These are phyloP conservation scores for Rhynchospora pubera DNA, from an alignment of 176 grass and related monocot genomes.

Conservation along the genomic window DNA sequence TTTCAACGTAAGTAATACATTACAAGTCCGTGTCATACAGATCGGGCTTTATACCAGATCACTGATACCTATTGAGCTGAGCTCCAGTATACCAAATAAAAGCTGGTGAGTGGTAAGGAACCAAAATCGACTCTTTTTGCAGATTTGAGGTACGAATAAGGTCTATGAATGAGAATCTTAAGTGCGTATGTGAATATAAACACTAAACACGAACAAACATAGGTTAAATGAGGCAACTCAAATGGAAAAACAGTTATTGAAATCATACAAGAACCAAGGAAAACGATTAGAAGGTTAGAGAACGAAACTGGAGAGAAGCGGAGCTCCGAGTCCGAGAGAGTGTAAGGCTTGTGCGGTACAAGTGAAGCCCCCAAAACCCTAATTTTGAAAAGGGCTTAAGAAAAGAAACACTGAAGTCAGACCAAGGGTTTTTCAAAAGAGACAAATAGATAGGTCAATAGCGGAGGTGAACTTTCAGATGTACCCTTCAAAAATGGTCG, in stretches of 20 bases:
- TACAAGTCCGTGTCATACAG: background rate
- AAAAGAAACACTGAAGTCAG: background rate
- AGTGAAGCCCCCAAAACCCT: constrained; percentile 21
- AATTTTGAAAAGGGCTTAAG: constrained; percentile 6
- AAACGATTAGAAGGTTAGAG: background rate
- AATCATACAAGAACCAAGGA: background rate
- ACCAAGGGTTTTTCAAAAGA: constrained; percentile 4
- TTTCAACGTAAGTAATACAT: background rate
- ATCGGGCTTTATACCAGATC: background rate
- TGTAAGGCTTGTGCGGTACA: background rate
- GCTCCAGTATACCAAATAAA: background rate
- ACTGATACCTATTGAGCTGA: background rate
- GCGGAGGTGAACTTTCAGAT: background rate
- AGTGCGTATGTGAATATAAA: background rate
- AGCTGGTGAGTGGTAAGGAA: background rate
- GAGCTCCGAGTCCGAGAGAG: background rate
- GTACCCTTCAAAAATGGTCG: background rate
- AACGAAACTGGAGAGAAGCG: background rate
- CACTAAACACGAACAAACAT: background rate
- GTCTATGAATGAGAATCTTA: background rate
- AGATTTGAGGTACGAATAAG: background rate
- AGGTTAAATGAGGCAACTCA: background rate
- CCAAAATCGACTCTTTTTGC: background rate
- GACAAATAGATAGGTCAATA: background rate
- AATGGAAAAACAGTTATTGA: background rate